Conservation (phyloP, 1,284 basidiomycete species). For the Ceratobasidium papillatum region DNA sequence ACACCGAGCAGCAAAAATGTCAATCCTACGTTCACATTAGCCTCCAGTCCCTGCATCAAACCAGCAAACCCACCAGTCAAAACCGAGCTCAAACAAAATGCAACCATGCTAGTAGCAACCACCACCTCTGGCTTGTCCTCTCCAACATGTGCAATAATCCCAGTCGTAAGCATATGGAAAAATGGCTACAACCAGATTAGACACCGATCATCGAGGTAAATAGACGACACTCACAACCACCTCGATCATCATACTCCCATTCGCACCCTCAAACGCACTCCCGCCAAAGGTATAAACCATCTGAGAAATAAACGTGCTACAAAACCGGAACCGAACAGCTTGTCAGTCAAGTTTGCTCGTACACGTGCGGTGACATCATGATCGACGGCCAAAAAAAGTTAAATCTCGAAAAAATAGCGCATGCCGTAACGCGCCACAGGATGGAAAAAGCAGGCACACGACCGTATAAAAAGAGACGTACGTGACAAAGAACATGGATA, state of each 20-base stretch:
- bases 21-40: conserved; percentile 59
- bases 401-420: conserved; percentile 7
- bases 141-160: conserved; percentile 78
- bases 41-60: background rate
- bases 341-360: background rate
- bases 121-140: conserved; percentile 75
- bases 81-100: conserved; percentile 90
- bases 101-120: conserved; percentile 89
- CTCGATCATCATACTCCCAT: conserved; percentile 99
- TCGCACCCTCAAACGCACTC: conserved; percentile 87
- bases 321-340: conserved; percentile 40
- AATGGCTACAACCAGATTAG: conserved; percentile 71
- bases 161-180: conserved; percentile 89
- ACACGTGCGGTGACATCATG: conserved; percentile 25
- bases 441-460: conserved; percentile 39
- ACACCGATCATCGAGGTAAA: background rate
- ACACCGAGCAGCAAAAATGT: conserved; percentile 88
- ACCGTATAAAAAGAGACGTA: conserved; percentile 53
- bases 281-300: conserved; percentile 87
- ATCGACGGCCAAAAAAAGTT: conserved; percentile 22
- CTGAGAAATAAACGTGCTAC: conserved; percentile 78
- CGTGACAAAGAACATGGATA: conserved; percentile 94
- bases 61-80: conserved; percentile 72
- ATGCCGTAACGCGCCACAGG: conserved; percentile 17
- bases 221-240: conserved; percentile 72